Percentiles rank a stretch among this genome's conserved stretches.
Evolutionary conservation across 106 monocot genomes (phyloP).

Genomic region (Dendrobium chrysotoxum): DNA sequence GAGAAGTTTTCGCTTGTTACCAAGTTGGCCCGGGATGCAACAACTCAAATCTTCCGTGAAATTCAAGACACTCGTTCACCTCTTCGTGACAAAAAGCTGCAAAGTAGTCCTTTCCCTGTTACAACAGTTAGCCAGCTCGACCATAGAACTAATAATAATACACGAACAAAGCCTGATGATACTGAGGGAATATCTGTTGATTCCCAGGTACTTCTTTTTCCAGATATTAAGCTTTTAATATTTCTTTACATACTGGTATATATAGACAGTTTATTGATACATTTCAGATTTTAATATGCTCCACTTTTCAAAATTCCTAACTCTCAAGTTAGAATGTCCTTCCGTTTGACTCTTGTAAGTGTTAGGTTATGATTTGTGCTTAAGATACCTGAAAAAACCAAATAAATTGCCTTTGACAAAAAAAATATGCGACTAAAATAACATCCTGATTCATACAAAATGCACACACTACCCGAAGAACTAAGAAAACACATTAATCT

Average conservation of each 20-base stretch:
- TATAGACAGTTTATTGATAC: no score
- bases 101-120: constrained; percentile 15
- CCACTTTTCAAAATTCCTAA: no score
- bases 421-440: no score
- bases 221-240: neutral
- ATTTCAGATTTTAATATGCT: no score
- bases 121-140: constrained; percentile 12
- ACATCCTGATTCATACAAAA: no score
- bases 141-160: neutral
- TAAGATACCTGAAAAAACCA: no score
- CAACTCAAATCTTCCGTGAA: constrained; percentile 82
- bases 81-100: constrained; percentile 38
- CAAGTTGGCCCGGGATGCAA: constrained; percentile 94
- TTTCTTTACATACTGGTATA: neutral
- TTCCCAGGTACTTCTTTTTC: neutral
- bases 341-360: no score
- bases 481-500: no score
- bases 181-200: neutral
- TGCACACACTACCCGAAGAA: no score
- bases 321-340: no score
- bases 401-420: no score
- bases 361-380: no score
- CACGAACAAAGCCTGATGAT: neutral
- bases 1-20: constrained; percentile 98
- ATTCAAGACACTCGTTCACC: constrained; percentile 35